These are phyloP conservation scores for Debaryomyces sp. DNA, from an alignment of 1,139 yeast genomes.

Conservation along the genomic window DNA sequence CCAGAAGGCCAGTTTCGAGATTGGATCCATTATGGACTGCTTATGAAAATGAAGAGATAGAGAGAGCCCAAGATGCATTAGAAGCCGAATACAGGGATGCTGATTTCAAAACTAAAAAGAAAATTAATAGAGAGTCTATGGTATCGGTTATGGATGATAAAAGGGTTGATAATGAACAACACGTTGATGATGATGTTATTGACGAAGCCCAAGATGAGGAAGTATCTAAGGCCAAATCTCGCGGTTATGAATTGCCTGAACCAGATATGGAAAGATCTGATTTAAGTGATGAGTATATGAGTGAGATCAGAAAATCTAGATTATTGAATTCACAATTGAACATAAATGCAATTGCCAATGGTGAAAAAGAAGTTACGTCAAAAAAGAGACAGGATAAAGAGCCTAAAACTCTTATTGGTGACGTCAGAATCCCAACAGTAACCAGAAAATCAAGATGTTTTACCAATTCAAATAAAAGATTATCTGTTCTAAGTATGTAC, in stretches of 20 bases:
- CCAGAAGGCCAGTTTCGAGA: constrained; percentile 68
- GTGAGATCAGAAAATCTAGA: constrained; percentile 47
- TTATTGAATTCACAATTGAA: constrained; percentile 47
- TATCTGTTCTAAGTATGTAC: constrained; percentile 68
- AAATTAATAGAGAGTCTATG: constrained; percentile 42
- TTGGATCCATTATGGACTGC: constrained; percentile 65
- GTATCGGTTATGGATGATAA: constrained; percentile 35
- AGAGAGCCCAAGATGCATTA: constrained; percentile 47
- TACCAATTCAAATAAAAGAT: constrained; percentile 63
- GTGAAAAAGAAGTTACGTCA: constrained; percentile 19
- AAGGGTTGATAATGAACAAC: constrained; percentile 11
- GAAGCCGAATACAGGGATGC: constrained; percentile 33
- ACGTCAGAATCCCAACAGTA: constrained; percentile 68
- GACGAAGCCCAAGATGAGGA: constrained; percentile 1
- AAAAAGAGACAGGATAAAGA: constrained; percentile 15
- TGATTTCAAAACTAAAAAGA: constrained; percentile 18
- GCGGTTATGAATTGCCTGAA: constrained; percentile 38
- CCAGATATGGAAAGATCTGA: constrained; percentile 41
- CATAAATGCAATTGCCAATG: constrained; percentile 31
- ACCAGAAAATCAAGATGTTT: constrained; percentile 68
- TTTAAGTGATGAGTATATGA: constrained; percentile 48
- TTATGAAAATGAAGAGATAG: constrained; percentile 50
- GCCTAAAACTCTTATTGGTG: constrained; percentile 51
- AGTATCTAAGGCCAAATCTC: constrained; percentile 10
- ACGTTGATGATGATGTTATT: constrained; percentile 11